Base-by-base conservation (phyloP, 1,284 basidiomycete genomes). In the Cutaneotrichosporon sp. region DNA sequence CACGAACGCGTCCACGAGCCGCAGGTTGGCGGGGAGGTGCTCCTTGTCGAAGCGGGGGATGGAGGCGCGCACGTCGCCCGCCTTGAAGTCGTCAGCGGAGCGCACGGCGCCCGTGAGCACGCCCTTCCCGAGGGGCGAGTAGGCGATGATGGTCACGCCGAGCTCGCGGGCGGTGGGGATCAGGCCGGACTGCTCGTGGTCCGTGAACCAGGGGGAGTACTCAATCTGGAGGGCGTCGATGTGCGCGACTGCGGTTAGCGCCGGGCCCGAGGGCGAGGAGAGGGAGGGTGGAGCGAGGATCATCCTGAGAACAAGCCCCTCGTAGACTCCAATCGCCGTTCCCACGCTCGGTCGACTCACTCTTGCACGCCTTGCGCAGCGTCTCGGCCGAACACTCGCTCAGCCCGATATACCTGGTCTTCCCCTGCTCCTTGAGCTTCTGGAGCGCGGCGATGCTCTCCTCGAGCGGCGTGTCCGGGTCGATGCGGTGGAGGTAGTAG, bases 311-410 rank as follows among this genome's bases (percentile, higher is more conserved):
- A n/a, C n/a, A n/a, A n/a, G n/a, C n/a, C n/a, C n/a, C n/a, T n/a
- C n/a, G n/a, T n/a, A n/a, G n/a, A n/a, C n/a, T n/a, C n/a, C n/a
- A n/a, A 20, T 45, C 42, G 29, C 1, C 38, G 16, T 42, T 42
- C 38, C 38, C 38, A 42, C 38, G 8, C 38, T 9, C 4, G 5
- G 9, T 10, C 3, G 59, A 67, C 74, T 70, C 38, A 79, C 70
- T 67, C 24, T 65, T 63, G 38, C 86, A 82, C 4, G 88, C 88
- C 47, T 87, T 84, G 6, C 87, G 83, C 14, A 90, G 81, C 0
- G 86, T 87, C 1, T 75, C 78, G 1, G 83, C 82, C 1, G 83
- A 84, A 59, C 83, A 82, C 69, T 89, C 88, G 52, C 85, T 87
- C 22, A 81, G 63, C 18, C 79, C 79, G 51, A 82, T 75, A 65